Evolutionary conservation across 139 green algal genomes (phyloP), one percentile per base, ranked within the genome.

Genomic region (Micromonas pusilla): DNA sequence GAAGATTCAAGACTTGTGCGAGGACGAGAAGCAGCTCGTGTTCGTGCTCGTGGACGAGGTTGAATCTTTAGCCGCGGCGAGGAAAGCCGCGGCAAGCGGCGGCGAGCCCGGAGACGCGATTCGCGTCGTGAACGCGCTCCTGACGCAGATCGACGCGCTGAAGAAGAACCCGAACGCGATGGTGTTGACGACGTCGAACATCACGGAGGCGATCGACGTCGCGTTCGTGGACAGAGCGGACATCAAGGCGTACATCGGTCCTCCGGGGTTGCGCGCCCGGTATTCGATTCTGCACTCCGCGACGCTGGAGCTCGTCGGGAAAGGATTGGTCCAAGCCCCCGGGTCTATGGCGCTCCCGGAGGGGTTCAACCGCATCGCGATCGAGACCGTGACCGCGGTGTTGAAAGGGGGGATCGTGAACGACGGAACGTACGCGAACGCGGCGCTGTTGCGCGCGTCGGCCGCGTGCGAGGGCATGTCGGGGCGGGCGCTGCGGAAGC

Each of bases 161-260:
- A 89, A 88, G 71, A 74, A 79, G 6, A 83, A 85, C 39, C 86
- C 91, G 32, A 98, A 98, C 81, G 93, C 92, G 9, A 91, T 97
- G 86, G 68, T 85, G 20, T 52, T 90, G 37, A 80, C 87, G 25
- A 97, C 92, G 30, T 91, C 76, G 67, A 97, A 97, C 87, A 88
- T 97, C 66, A 95, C 89, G 1, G 81, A 87, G n/a, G 85, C 83
- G 2, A 90, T 87, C 36, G 79, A 99, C 81, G 73, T 93, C 20
- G 94, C 94, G 0, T 99, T 99, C 82, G 85, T 99, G n/a, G 94
- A 99, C 85, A 83, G 94, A 23, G 92, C 95, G 2, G 94, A 99
- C 85, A 96, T 99, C 81, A 98, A 96, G 83, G 85, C 87, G 36
- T 75, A 64, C 68, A 32, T 75, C 5, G 68, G 68, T 26, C 37